phyloP scores from a whole-genome alignment of 2,329 filamentous ascomycete genomes.

The Nemania sp. region DNA sequence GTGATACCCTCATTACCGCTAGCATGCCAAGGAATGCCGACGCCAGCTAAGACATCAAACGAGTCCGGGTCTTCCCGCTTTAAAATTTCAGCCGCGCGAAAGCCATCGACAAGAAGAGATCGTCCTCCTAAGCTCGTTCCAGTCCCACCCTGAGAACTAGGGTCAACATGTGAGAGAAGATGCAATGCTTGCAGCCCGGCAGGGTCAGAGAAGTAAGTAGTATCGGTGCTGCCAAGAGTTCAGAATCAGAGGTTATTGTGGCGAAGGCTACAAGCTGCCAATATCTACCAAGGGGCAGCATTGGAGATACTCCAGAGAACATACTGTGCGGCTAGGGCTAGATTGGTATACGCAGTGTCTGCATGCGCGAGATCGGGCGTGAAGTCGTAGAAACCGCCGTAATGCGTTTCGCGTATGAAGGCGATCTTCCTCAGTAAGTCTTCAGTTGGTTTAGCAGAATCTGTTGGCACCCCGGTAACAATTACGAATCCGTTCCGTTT shows the following conservation, averaged over 20 bases:
- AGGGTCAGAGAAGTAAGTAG: slow-evolving; percentile 92
- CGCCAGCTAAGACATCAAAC: slow-evolving; percentile 59
- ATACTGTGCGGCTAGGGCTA: slow-evolving; percentile 74
- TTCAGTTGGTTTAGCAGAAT: slow-evolving; percentile 71
- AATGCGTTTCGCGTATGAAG: slow-evolving; percentile 88
- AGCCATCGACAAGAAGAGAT: slow-evolving; percentile 85
- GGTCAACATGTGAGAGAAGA: slow-evolving; percentile 70
- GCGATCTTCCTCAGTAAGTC: slow-evolving; percentile 78
- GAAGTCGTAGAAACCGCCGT: slow-evolving; percentile 81
- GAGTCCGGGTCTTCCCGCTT: slow-evolving; percentile 54
- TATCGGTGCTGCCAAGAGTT: slow-evolving; percentile 68
- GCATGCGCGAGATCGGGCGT: slow-evolving; percentile 84
- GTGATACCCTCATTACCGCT: slow-evolving; percentile 84
- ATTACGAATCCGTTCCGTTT: slow-evolving; percentile 75
- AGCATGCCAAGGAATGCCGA: slow-evolving; percentile 76
- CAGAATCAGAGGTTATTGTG: neutral
- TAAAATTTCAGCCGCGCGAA: slow-evolving; percentile 69
- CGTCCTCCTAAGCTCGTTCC: slow-evolving; percentile 62
- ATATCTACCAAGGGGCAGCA: neutral
- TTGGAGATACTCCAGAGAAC: neutral
- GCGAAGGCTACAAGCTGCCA: neutral
- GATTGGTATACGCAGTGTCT: slow-evolving; percentile 88
- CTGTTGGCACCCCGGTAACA: slow-evolving; percentile 67
- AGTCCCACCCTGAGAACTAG: slow-evolving; percentile 22
- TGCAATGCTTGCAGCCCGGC: slow-evolving; percentile 92